Evolutionary conservation across 495 filamentous ascomycete species (phyloP).

Genomic region (Aspergillus ellipticus): DNA sequence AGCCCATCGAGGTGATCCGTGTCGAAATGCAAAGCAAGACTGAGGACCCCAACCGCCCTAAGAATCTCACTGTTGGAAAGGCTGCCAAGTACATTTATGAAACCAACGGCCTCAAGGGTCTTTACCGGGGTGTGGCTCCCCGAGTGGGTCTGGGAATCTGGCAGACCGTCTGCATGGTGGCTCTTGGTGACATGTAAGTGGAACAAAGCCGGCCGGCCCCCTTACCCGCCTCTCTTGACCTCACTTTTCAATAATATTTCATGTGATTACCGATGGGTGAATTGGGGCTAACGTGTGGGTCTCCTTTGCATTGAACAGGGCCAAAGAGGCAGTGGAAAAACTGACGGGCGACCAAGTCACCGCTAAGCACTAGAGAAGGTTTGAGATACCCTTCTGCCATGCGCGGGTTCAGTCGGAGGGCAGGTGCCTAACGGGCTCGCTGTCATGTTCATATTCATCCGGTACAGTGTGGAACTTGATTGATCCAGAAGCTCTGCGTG

Average conservation of each 20-base stretch:
- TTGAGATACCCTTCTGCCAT: slow-evolving; percentile 49
- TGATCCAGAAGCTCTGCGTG: not conserved
- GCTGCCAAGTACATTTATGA: slow-evolving; percentile 91
- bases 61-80: slow-evolving; percentile 96
- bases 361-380: slow-evolving; percentile 85
- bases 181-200: slow-evolving; percentile 95
- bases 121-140: slow-evolving; percentile 94
- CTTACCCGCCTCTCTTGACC: not conserved
- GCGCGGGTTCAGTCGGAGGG: slow-evolving; percentile 10
- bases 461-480: not conserved
- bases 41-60: slow-evolving; percentile 92
- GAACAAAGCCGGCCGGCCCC: slow-evolving; percentile 1
- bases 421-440: not conserved
- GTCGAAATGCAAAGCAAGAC: slow-evolving; percentile 99
- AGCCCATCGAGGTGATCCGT: slow-evolving; percentile 98
- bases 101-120: slow-evolving; percentile 81
- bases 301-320: slow-evolving; percentile 55
- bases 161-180: slow-evolving; percentile 99
- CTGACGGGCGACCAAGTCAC: slow-evolving; percentile 91
- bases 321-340: slow-evolving; percentile 96
- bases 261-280: slow-evolving; percentile 26
- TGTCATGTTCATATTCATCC: not conserved
- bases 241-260: slow-evolving; percentile 9
- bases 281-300: slow-evolving; percentile 36
- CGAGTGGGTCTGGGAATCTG: slow-evolving; percentile 93